A percentile compares a stretch with the other conserved stretches of the same genome.
phyloP scores from a whole-genome alignment of 2,329 filamentous ascomycete species.

The Diaporthe ilicicola region DNA sequence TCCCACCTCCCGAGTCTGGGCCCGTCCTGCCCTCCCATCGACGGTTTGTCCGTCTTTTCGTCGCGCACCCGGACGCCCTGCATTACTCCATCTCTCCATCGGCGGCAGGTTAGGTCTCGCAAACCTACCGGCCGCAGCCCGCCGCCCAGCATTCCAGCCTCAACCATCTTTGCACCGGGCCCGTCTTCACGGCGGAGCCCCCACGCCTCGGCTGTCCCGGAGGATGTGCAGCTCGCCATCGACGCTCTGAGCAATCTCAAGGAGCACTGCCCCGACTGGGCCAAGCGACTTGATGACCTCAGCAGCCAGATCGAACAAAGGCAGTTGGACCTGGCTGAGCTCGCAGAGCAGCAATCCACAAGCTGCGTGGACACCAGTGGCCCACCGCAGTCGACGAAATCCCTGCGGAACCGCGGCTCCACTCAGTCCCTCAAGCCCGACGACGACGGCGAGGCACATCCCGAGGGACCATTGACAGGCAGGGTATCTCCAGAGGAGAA shows the following conservation, averaged over 20 bases:
- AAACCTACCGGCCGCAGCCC: constrained; percentile 31
- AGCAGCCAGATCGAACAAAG: constrained; percentile 68
- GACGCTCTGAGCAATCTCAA: constrained; percentile 65
- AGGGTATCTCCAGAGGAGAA: background rate
- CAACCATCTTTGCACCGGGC: constrained; percentile 19
- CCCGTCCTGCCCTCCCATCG: background rate
- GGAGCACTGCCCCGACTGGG: constrained; percentile 67
- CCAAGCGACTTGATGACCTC: constrained; percentile 65
- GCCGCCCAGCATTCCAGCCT: constrained; percentile 33
- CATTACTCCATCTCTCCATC: background rate
- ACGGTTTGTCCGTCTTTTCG: background rate
- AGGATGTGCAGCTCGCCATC: constrained; percentile 50
- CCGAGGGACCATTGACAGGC: background rate
- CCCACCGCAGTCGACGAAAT: constrained; percentile 39
- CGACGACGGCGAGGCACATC: constrained; percentile 35
- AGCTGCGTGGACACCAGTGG: constrained; percentile 26
- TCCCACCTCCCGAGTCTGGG: constrained; percentile 5
- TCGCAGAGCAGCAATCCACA: constrained; percentile 36
- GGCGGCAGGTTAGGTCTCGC: constrained; percentile 34
- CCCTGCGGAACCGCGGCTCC: constrained; percentile 39
- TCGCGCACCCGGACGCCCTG: background rate
- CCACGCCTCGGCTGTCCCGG: constrained; percentile 25
- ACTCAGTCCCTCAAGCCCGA: constrained; percentile 39
- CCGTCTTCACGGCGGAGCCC: constrained; percentile 21
- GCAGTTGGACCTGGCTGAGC: constrained; percentile 64